Evolutionary conservation across 176 grass and related monocot species (phyloP), one percentile per base, ranked within the genome.

Genomic region (Chrysopogon serrulatus): DNA sequence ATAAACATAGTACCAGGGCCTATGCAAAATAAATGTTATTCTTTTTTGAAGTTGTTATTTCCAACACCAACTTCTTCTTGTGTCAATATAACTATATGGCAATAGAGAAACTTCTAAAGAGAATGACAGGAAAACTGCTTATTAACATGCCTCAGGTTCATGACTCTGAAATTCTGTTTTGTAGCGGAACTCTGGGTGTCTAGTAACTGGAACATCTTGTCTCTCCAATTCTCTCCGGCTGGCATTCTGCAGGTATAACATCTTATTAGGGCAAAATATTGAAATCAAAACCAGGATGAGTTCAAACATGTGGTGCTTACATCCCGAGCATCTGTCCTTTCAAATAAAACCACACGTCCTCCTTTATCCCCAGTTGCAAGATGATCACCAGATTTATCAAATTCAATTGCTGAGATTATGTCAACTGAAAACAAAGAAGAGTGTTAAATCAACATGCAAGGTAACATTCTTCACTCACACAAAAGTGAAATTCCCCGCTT

Each of bases 81-180:
- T 26, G 23, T 71, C 27, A 67, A 41, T 39, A 57, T 3, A 73
- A 70, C 13, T 70, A 61, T 62, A 78, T 33, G n/a, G 24, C 1
- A 66, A 56, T 18, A 23, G 23, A 72, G 37, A 40, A 81, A 21
- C 3, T 39, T 67, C 9, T 70, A 36, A 39, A 67, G 10, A 28
- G 11, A 75, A 68, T 19, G 10, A 36, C 5, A 41, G 13, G 33
- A 28, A 33, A 33, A 56, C 14, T 78, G 40, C 63, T 18, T 82
- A 53, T 56, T 62, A 70, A 72, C 65, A 62, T 91, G 86, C 94
- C 91, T 96, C 94, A 66, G 94, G 94, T 89, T 96, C 94, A 85
- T 96, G 94, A 84, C 94, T 93, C 77, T 96, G 94, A 85, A 96
- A 96, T 84, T 96, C 94, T 0, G 91, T 96, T 87, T 89, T 96